Percentiles rank a stretch among this genome's conserved stretches.
Evolutionary conservation across 208 protist species (phyloP).

Genomic region (Trypanosoma lewisi): DNA sequence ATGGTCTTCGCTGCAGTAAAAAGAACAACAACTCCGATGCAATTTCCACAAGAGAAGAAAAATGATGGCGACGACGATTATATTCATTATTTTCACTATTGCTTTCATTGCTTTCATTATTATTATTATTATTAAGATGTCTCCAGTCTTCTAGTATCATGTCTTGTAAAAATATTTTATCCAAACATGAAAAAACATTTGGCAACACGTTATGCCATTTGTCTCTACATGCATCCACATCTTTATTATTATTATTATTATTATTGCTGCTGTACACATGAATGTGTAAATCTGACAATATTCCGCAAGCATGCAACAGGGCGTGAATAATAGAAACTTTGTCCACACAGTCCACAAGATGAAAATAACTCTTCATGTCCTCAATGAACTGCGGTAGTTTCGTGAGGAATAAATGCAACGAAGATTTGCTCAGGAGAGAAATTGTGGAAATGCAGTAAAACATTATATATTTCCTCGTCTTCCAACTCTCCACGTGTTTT

Average conservation of each 20-base stretch:
- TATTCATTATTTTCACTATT: too few relatives aligned
- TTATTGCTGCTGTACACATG: too few relatives aligned
- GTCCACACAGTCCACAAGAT: slow-evolving; percentile 16
- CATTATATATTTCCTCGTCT: slow-evolving; percentile 17
- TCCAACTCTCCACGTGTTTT: slow-evolving; percentile 18
- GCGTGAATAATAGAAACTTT: slow-evolving; percentile 24
- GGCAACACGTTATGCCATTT: slow-evolving; percentile 10
- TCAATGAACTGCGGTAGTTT: slow-evolving; percentile 16
- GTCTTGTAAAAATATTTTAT: slow-evolving; percentile 19
- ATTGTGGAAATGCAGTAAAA: slow-evolving; percentile 19
- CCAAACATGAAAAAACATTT: slow-evolving; percentile 17
- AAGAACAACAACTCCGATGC: slow-evolving; percentile 29
- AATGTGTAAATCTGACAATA: too few relatives aligned
- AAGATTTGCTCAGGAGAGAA: slow-evolving; percentile 17
- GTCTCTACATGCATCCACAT: too few relatives aligned
- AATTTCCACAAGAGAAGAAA: slow-evolving; percentile 2
- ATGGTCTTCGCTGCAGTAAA: slow-evolving; percentile 18
- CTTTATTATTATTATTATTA: too few relatives aligned
- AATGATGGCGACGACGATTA: too few relatives aligned
- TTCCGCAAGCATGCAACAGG: slow-evolving; percentile 18
- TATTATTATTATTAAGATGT: too few relatives aligned
- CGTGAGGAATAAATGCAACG: not conserved
- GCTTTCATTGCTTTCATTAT: too few relatives aligned
- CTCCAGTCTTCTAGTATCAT: slow-evolving; percentile 11
- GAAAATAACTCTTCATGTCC: slow-evolving; percentile 14